phyloP scores from a whole-genome alignment of 2,329 filamentous ascomycete genomes.

The Microthyrium microscopicum region DNA sequence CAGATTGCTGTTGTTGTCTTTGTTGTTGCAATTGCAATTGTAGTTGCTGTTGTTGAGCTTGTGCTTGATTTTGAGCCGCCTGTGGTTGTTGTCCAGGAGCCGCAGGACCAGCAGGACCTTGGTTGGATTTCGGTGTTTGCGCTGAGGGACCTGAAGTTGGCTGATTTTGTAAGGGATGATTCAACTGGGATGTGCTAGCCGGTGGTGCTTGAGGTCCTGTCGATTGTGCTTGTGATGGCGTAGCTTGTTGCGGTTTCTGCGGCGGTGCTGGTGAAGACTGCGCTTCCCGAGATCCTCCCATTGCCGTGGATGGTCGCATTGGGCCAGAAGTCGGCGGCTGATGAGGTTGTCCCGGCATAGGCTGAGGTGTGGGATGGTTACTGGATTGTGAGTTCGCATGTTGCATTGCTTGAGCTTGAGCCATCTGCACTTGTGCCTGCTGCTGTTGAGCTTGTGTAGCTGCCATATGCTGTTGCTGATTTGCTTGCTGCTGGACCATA shows the following conservation, averaged over 20 bases:
- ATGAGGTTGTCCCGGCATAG: conserved; percentile 18
- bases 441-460: conserved; percentile 22
- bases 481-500: conserved; percentile 26
- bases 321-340: conserved; percentile 15
- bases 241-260: conserved; percentile 19
- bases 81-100: conserved; percentile 8
- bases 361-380: conserved; percentile 25
- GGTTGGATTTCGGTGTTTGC: conserved; percentile 25
- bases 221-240: conserved; percentile 22
- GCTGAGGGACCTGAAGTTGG: conserved; percentile 17
- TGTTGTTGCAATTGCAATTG: conserved; percentile 12
- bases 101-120: conserved; percentile 21
- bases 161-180: conserved; percentile 9
- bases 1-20: conserved; percentile 22
- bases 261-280: conserved; percentile 22
- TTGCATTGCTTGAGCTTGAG: conserved; percentile 25
- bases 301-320: conserved; percentile 21
- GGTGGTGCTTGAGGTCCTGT: conserved; percentile 14
- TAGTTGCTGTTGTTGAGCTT: conserved; percentile 19
- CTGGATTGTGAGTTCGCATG: conserved; percentile 32
- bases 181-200: conserved; percentile 7
- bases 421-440: conserved; percentile 19
- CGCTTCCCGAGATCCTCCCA: conserved; percentile 15
- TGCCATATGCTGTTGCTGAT: conserved; percentile 18
- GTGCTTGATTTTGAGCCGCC: conserved; percentile 9